A percentile compares a stretch with the other conserved stretches of the same genome.
Evolutionary conservation across 164 flowering plant genomes (phyloP).

Genomic region (Magnolia officinalis): DNA sequence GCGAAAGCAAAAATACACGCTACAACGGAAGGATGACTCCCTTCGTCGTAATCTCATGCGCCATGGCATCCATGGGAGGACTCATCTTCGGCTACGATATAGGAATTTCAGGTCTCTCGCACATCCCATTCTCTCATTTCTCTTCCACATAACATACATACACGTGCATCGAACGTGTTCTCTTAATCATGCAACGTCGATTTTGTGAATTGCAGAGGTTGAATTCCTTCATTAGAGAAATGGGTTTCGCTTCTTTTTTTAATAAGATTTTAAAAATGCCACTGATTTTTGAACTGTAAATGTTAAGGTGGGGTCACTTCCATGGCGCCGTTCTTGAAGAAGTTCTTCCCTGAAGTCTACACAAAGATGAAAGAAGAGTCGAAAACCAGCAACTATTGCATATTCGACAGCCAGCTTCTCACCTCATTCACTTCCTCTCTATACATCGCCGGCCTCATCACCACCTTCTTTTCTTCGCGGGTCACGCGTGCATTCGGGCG

Average conservation of each 20-base stretch:
- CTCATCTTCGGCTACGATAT: constrained; percentile 75
- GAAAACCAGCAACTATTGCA: constrained; percentile 59
- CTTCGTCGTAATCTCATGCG: constrained; percentile 48
- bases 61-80: constrained; percentile 66
- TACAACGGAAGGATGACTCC: constrained; percentile 52
- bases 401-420: constrained; percentile 51
- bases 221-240: not conserved
- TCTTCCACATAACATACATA: not conserved
- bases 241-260: not conserved
- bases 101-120: constrained; percentile 54
- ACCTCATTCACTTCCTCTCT: constrained; percentile 69
- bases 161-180: too few relatives aligned
- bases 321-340: constrained; percentile 60
- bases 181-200: too few relatives aligned
- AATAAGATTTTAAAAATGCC: not conserved
- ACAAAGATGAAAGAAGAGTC: constrained; percentile 41
- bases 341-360: constrained; percentile 63
- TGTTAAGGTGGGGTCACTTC: constrained; percentile 75
- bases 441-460: constrained; percentile 53
- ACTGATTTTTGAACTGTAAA: not conserved
- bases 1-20: constrained; percentile 13
- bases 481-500: constrained; percentile 56
- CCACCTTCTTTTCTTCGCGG: constrained; percentile 45
- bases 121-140: not conserved
- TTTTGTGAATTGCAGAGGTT: too few relatives aligned